Base-by-base conservation (phyloP, 768 basidiomycete genomes). In the Mycena floridula region DNA sequence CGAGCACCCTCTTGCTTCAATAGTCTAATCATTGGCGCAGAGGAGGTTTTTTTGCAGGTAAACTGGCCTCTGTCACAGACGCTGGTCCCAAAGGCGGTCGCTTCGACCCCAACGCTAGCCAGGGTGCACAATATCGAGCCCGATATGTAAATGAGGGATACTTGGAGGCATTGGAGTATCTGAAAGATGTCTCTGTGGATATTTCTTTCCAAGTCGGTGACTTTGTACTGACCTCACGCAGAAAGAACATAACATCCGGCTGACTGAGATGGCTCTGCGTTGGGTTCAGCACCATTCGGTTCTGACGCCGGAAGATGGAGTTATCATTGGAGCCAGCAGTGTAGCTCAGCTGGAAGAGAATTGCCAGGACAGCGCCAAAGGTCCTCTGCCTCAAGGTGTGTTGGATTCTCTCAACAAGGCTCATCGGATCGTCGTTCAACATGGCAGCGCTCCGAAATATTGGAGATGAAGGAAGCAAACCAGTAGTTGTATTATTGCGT, bases 261-360 rank as follows among this genome's bases (percentile, higher is more conserved):
- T 74, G n/a, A 68, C 68, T 4, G 74, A 77, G 56, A 67, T 76
- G 13, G 74, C 73, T 1, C 57, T 76, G 46, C 60, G 76, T 15
- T 79, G 76, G 76, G 64, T 66, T 49, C 72, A 77, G 53, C 67
- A 77, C 42, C 76, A 78, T 47, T 75, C 71, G 1, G 49, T 57
- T 2, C 55, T 78, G 16, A 56, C 52, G 25, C 59, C 60, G 1
- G 40, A 48, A 22, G 75, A 77, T 44, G 77, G 73, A 2, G 56
- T 76, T 11, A 73, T 77, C 42, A 51, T 77, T 5, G 76, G 74
- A 2, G 73, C 74, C 5, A 70, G 67, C 51, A 71, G 67, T n/a
- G 61, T 58, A 4, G 58, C 51, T 2, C 75, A 77, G 50, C 47
- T 76, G 40, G 56, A 69, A 49, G 59, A 66, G 47, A 76, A 76